Base-by-base conservation (phyloP, 805 yeast species). In the Nakazawaea pomicola region DNA sequence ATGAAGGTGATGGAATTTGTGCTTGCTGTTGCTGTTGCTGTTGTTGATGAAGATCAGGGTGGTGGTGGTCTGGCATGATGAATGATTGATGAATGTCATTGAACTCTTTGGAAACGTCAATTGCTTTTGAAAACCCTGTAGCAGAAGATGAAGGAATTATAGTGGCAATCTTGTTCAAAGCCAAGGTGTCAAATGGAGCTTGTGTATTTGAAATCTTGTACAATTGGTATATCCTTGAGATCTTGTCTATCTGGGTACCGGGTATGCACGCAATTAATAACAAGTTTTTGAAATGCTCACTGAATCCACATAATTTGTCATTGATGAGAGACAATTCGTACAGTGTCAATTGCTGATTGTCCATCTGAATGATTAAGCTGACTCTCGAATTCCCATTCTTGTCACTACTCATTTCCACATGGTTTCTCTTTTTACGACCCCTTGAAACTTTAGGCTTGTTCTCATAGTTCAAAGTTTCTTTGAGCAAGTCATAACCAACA, bases 361-460 rank as follows among this genome's bases (percentile, higher is more conserved):
- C 25, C 2, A 33, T 15, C 14, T 29, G 33, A 12, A 6, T 14
- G 2, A 28, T 20, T 7, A 33, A 12, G 16, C 27, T 25, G 16
- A 31, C 29, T 9, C 33, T 31, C 8, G 7, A 6, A 16, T 5
- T 19, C 16, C 20, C 8, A 27, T 12, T 28, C 12, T 14, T 27
- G 14, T 24, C 19, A 12, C 27, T 18, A 14, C 9, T 14, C 39
- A 29, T 31, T 21, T 36, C 41, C n/a, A 33, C 17, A 16, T 20
- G 33, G 24, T 24, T 33, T 28, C 41, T 32, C 38, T 37, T 36
- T 32, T 42, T 42, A 17, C 45, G 36, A 12, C 45, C 45, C 9
- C 45, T 29, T 18, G 38, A 28, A 4, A 37, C 32, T 29, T 37
- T 42, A 12, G 40, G 40, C n/a, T 42, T 42, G 12, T 23, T 10